Conservation (phyloP, 768 basidiomycete genomes). For the Porphyrellus cyaneotinctus region DNA sequence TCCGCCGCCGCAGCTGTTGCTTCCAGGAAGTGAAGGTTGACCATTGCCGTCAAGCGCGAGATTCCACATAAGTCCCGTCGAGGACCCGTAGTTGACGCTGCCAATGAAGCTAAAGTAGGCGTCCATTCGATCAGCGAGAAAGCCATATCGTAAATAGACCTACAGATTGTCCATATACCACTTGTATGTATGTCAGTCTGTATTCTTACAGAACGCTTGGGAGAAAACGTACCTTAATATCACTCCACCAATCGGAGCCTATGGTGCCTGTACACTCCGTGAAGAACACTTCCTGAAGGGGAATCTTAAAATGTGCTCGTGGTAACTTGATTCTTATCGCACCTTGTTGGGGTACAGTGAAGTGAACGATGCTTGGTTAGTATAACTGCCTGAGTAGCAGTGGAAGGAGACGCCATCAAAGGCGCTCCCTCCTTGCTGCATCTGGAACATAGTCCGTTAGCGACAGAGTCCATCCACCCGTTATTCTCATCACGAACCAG, state of each 20-base stretch:
- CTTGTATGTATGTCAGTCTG: conserved; percentile 30
- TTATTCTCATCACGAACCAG: conserved; percentile 33
- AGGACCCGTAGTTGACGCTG: conserved; percentile 28
- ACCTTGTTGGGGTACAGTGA: conserved; percentile 52
- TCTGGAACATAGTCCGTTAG: conserved; percentile 29
- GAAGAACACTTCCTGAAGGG: conserved; percentile 38
- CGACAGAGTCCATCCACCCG: background rate
- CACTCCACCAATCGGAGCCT: conserved; percentile 74
- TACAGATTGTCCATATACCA: conserved; percentile 71
- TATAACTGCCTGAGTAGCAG: conserved; percentile 59
- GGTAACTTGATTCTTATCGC: background rate
- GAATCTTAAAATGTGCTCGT: background rate
- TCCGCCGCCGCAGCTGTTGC: conserved; percentile 58
- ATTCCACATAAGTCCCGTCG: conserved; percentile 69
- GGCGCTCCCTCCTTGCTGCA: conserved; percentile 51
- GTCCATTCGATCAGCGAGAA: conserved; percentile 25
- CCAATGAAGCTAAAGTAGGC: conserved; percentile 37
- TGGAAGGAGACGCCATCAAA: conserved; percentile 70
- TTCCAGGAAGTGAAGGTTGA: conserved; percentile 60
- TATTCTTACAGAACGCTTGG: background rate
- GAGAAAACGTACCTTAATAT: conserved; percentile 55
- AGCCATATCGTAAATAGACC: conserved; percentile 16
- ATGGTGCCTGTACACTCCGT: conserved; percentile 64
- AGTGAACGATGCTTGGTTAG: conserved; percentile 54
- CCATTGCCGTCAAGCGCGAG: conserved; percentile 62